Evolutionary conservation across 139 green algal genomes (phyloP).

Genomic region (Picocystis salinarum): DNA sequence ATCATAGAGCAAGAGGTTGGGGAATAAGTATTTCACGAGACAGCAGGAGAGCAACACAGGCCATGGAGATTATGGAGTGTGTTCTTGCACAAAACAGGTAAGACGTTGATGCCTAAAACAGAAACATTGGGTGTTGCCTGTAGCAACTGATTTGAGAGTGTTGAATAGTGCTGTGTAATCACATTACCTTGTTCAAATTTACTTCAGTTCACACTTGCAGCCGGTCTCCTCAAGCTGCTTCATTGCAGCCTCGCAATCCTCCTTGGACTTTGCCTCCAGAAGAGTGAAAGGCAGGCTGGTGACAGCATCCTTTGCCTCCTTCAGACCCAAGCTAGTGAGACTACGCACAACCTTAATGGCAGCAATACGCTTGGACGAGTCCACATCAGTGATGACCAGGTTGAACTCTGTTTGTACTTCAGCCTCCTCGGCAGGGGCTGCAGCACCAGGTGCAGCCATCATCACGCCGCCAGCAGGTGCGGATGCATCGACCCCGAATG

Average conservation of each 20-base stretch:
- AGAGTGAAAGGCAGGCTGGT: slow-evolving; percentile 17
- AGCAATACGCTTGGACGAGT: slow-evolving; percentile 27
- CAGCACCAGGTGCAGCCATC: slow-evolving; percentile 21
- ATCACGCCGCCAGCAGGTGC: slow-evolving; percentile 14
- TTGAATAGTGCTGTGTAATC: too few species aligned
- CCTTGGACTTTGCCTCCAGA: slow-evolving; percentile 14
- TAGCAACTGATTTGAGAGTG: too few species aligned
- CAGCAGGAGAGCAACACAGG: too few species aligned
- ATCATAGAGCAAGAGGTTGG: too few species aligned
- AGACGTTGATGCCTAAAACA: too few species aligned
- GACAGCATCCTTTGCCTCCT: slow-evolving; percentile 24
- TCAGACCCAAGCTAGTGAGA: slow-evolving; percentile 14
- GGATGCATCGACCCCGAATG: slow-evolving; percentile 32
- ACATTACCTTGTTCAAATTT: too few species aligned
- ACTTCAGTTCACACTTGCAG: slow-evolving; percentile 16
- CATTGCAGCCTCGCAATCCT: slow-evolving; percentile 13
- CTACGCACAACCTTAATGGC: slow-evolving; percentile 18
- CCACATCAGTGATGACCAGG: slow-evolving; percentile 30
- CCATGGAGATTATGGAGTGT: too few species aligned
- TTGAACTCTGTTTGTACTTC: slow-evolving; percentile 48
- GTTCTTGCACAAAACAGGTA: too few species aligned
- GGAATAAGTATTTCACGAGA: too few species aligned
- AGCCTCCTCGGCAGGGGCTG: slow-evolving; percentile 22
- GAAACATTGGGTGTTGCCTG: too few species aligned
- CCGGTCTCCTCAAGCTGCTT: slow-evolving; percentile 14